A percentile compares a stretch with the other conserved stretches of the same genome.
Conservation (phyloP, 2,329 filamentous ascomycete genomes). For the Talaromyces rugulosus region DNA sequence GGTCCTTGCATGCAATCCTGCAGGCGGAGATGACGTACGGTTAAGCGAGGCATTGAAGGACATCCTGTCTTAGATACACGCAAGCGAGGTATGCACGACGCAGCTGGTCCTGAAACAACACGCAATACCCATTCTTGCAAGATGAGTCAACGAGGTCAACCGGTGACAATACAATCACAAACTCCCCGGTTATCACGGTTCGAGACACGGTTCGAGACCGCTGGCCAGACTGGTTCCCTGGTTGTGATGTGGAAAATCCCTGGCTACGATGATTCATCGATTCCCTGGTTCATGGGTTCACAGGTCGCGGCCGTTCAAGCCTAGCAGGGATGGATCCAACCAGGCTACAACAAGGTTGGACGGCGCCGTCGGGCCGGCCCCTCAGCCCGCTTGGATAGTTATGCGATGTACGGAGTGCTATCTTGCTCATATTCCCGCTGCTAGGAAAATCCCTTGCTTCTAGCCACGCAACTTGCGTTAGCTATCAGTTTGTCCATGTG, state of each 20-base stretch:
- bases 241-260: not conserved
- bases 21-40: not conserved
- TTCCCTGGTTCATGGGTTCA: not conserved
- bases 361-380: slow-evolving; percentile 11
- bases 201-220: not conserved
- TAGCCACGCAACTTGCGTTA: not conserved
- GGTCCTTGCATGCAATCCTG: not conserved
- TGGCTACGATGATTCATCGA: not conserved
- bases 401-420: not conserved
- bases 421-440: not conserved
- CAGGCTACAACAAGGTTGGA: not conserved
- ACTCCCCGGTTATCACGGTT: not conserved
- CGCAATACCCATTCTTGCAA: not conserved
- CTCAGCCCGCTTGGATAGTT: not conserved
- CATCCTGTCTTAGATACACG: not conserved
- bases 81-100: not conserved
- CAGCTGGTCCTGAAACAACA: not conserved
- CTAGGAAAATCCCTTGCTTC: slow-evolving; percentile 3
- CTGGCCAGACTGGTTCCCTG: not conserved
- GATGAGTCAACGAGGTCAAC: not conserved
- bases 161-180: not conserved
- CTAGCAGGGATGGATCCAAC: not conserved
- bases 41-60: not conserved
- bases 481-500: not conserved
- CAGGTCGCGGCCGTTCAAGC: not conserved